Percentiles rank a stretch among this genome's conserved stretches.
Evolutionary conservation across 2,329 filamentous ascomycete species (phyloP).

Genomic region (Chaetomium sp.): DNA sequence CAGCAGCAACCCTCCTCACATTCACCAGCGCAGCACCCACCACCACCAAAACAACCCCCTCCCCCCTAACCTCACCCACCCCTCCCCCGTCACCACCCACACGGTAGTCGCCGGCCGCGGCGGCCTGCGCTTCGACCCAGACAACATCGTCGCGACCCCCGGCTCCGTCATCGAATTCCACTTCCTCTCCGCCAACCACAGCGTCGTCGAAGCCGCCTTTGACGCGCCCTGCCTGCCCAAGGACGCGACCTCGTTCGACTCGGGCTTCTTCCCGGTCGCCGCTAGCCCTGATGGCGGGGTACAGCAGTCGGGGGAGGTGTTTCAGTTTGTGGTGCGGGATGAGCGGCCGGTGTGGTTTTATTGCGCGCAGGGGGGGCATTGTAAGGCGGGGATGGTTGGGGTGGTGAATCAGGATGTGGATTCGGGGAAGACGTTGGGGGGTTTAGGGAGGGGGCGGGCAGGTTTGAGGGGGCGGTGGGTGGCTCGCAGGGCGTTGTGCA

Average conservation of each 20-base stretch:
- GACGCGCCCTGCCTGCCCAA: slow-evolving; percentile 45
- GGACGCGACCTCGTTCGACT: slow-evolving; percentile 45
- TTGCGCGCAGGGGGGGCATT: slow-evolving; percentile 50
- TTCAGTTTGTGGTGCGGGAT: slow-evolving; percentile 49
- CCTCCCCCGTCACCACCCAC: slow-evolving; percentile 48
- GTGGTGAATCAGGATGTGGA: slow-evolving; percentile 53
- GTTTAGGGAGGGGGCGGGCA: slow-evolving; percentile 44
- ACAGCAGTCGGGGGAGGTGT: slow-evolving; percentile 44
- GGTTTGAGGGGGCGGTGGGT: slow-evolving; percentile 34
- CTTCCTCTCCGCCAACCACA: slow-evolving; percentile 55
- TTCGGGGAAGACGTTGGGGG: slow-evolving; percentile 43
- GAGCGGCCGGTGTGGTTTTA: slow-evolving; percentile 51
- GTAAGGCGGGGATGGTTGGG: slow-evolving; percentile 52
- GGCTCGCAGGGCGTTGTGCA: slow-evolving; percentile 40
- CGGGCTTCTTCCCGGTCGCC: slow-evolving; percentile 47
- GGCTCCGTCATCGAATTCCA: slow-evolving; percentile 58
- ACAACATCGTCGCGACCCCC: slow-evolving; percentile 50
- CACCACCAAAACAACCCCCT: slow-evolving; percentile 36
- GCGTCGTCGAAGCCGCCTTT: slow-evolving; percentile 44
- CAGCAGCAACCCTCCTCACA: slow-evolving; percentile 8
- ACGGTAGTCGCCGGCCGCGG: slow-evolving; percentile 49
- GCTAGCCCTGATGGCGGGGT: slow-evolving; percentile 24
- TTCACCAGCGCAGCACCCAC: slow-evolving; percentile 32
- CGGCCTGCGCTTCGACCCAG: slow-evolving; percentile 53
- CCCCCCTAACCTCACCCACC: slow-evolving; percentile 36